Evolutionary conservation across 768 basidiomycete species (phyloP).

Genomic region (Lactarius evosmus): DNA sequence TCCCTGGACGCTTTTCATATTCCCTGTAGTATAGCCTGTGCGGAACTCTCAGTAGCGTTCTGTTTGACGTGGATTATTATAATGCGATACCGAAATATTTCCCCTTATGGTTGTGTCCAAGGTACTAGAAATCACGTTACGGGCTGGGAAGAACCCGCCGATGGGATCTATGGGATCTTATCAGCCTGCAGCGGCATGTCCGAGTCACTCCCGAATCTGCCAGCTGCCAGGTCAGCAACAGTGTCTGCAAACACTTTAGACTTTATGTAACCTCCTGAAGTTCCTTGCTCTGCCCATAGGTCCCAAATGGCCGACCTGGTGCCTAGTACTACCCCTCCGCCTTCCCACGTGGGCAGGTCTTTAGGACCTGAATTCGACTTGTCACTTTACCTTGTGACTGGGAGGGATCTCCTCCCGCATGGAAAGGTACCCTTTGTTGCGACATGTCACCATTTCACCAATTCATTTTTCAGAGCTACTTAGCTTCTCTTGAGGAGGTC

Average conservation of each 20-base stretch:
- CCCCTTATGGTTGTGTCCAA: background rate
- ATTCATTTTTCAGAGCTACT: constrained; percentile 13
- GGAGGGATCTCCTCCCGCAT: constrained; percentile 68
- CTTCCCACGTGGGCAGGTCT: background rate
- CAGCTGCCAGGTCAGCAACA: background rate
- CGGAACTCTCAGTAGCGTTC: background rate
- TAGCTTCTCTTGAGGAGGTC: constrained; percentile 24
- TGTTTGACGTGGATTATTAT: background rate
- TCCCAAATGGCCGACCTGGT: background rate
- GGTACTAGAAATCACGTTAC: too few species aligned
- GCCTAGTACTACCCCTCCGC: background rate
- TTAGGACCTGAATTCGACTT: constrained; percentile 46
- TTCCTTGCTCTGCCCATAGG: background rate
- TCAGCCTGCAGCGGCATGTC: too few species aligned
- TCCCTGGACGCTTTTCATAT: background rate
- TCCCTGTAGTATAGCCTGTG: background rate
- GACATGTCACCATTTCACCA: background rate
- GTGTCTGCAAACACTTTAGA: background rate
- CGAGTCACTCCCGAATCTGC: background rate
- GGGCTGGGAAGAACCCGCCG: background rate
- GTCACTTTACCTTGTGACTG: constrained; percentile 86
- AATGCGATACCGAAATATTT: background rate
- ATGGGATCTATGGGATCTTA: background rate
- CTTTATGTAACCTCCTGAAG: background rate
- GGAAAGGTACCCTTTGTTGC: constrained; percentile 53